These are phyloP conservation scores for Astraeus odoratus DNA, from an alignment of 768 basidiomycete genomes.

Conservation along the genomic window DNA sequence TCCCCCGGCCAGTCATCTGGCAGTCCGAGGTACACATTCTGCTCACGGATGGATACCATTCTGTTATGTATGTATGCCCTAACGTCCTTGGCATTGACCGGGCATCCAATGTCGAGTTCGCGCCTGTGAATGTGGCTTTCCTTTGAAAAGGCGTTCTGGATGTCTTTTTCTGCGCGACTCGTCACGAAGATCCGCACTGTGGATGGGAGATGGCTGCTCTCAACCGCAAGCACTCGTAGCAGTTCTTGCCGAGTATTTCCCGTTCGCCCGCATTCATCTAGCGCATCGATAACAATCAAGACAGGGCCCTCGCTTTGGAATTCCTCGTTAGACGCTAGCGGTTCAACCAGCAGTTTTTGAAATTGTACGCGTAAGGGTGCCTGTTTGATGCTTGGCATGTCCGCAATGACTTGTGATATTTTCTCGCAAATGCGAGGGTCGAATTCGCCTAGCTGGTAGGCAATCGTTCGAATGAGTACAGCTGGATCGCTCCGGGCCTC, in stretches of 20 bases:
- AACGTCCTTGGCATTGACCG: slow-evolving; percentile 20
- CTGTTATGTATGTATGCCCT: slow-evolving; percentile 19
- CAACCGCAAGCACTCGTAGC: slow-evolving; percentile 21
- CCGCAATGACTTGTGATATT: slow-evolving; percentile 20
- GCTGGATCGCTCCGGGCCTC: slow-evolving; percentile 23
- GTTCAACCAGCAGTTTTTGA: slow-evolving; percentile 27
- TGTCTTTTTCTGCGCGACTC: slow-evolving; percentile 27
- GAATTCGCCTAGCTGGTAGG: slow-evolving; percentile 28
- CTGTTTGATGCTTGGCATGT: slow-evolving; percentile 24
- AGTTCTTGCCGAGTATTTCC: slow-evolving; percentile 21
- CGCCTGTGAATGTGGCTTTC: slow-evolving; percentile 9
- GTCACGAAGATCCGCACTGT: slow-evolving; percentile 28
- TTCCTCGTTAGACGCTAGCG: slow-evolving; percentile 14
- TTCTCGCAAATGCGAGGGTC: slow-evolving; percentile 22
- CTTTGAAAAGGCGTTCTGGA: slow-evolving; percentile 11
- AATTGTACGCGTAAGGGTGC: slow-evolving; percentile 26
- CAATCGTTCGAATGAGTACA: slow-evolving; percentile 27
- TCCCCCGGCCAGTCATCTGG: slow-evolving; percentile 26
- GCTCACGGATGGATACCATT: slow-evolving; percentile 18
- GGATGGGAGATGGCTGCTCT: slow-evolving; percentile 10
- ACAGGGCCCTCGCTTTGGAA: slow-evolving; percentile 20
- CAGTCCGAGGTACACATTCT: slow-evolving; percentile 22
- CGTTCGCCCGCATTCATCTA: slow-evolving; percentile 28
- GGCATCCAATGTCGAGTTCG: slow-evolving; percentile 23
- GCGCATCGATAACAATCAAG: slow-evolving; percentile 29